Conservation (phyloP, 805 yeast species). For the Candida endomychidarum region DNA sequence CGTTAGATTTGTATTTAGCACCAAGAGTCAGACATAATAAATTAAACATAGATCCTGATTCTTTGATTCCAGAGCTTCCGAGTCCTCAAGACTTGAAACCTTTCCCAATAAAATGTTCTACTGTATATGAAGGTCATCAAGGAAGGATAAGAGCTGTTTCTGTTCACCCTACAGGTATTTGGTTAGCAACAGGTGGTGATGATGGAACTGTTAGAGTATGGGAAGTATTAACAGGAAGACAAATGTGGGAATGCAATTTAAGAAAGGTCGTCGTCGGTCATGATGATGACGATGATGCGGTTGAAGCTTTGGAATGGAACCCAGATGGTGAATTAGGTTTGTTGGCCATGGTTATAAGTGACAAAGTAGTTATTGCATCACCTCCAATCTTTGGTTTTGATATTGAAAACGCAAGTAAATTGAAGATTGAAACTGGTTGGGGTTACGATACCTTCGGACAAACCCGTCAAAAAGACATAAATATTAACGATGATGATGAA, state of each 20-base stretch:
- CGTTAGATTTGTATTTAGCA: slow-evolving; percentile 89
- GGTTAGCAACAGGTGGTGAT: slow-evolving; percentile 97
- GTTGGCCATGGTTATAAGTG: slow-evolving; percentile 83
- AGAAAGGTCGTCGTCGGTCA: slow-evolving; percentile 39
- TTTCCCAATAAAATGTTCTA: slow-evolving; percentile 89
- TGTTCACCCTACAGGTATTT: slow-evolving; percentile 85
- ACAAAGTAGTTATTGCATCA: slow-evolving; percentile 69
- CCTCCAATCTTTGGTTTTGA: slow-evolving; percentile 93
- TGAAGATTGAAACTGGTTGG: slow-evolving; percentile 85
- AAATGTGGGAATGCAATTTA: slow-evolving; percentile 63
- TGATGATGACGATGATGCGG: slow-evolving; percentile 68
- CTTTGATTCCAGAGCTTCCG: slow-evolving; percentile 92
- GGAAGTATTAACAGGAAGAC: slow-evolving; percentile 95
- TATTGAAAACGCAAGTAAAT: slow-evolving; percentile 76
- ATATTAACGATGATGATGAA: slow-evolving; percentile 41
- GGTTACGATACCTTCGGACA: slow-evolving; percentile 72
- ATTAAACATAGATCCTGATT: slow-evolving; percentile 92
- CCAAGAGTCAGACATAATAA: slow-evolving; percentile 93
- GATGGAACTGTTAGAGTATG: slow-evolving; percentile 95
- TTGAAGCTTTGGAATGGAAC: slow-evolving; percentile 86
- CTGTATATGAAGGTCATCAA: slow-evolving; percentile 77
- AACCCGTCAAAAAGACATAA: slow-evolving; percentile 38
- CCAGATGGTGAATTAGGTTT: slow-evolving; percentile 76
- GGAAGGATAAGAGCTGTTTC: slow-evolving; percentile 81
- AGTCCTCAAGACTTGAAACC: slow-evolving; percentile 96